Conservation (phyloP, 345 rosid species). For the Microcos paniculata region DNA sequence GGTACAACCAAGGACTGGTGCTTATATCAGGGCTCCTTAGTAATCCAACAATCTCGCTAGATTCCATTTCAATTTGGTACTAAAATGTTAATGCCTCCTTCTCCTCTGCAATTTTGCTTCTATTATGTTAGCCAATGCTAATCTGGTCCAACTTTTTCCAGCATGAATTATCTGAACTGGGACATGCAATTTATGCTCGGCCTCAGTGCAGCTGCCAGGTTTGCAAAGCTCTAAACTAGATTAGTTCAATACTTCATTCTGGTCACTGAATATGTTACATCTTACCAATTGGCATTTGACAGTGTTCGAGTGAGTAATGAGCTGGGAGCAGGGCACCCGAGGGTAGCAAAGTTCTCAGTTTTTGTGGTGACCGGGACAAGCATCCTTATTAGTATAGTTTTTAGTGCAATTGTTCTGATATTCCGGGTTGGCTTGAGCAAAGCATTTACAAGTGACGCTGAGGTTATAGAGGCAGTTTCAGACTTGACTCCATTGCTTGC, state of each 20-base stretch:
- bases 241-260: not conserved
- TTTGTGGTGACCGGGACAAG: constrained; percentile 64
- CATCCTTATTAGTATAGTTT: constrained; percentile 52
- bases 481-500: constrained; percentile 76
- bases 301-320: constrained; percentile 86
- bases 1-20: constrained; percentile 92
- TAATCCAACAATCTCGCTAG: constrained; percentile 68
- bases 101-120: not conserved
- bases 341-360: constrained; percentile 78
- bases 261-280: not conserved
- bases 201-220: too few relatives aligned
- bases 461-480: constrained; percentile 67
- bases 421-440: constrained; percentile 59
- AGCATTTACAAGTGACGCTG: constrained; percentile 64
- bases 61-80: constrained; percentile 82
- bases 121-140: not conserved
- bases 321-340: constrained; percentile 82
- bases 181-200: too few relatives aligned
- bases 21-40: constrained; percentile 77
- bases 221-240: constrained; percentile 21
- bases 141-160: constrained; percentile 61
- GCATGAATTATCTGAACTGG: constrained; percentile 7
- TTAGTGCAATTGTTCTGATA: constrained; percentile 46
- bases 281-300: constrained; percentile 8
- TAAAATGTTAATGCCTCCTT: constrained; percentile 21